phyloP scores from a whole-genome alignment of 345 rosid genomes.

The Gossypium raimondii region DNA sequence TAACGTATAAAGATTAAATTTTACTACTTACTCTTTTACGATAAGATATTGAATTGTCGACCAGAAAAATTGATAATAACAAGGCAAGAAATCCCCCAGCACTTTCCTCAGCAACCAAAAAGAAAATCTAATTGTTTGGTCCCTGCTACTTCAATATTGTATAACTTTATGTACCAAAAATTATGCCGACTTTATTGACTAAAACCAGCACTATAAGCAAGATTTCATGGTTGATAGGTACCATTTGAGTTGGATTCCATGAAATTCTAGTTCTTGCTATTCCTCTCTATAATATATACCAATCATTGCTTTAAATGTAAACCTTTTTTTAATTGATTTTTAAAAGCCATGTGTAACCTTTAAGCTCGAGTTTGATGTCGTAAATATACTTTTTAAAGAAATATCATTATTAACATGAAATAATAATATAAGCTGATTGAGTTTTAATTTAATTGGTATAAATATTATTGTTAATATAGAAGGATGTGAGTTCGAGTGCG shows the following conservation, averaged over 20 bases:
- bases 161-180: neutral
- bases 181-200: slow-evolving; percentile 3
- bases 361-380: too few relatives aligned
- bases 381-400: too few relatives aligned
- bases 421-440: accelerated
- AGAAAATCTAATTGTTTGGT: neutral
- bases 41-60: neutral
- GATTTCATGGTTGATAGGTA: neutral
- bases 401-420: too few relatives aligned
- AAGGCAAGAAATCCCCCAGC: neutral
- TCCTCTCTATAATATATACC: too few relatives aligned
- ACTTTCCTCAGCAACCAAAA: neutral
- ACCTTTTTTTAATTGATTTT: too few relatives aligned
- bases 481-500: accelerated
- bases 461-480: accelerated
- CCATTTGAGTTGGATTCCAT: neutral
- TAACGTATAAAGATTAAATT: too few relatives aligned
- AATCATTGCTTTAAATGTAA: too few relatives aligned
- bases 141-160: neutral
- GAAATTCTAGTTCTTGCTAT: neutral
- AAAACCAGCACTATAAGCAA: neutral
- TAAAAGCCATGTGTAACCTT: too few relatives aligned
- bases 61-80: neutral
- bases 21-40: too few relatives aligned
- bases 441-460: too few relatives aligned